Conservation (phyloP, 371 early-diverging fungal genomes). For the Mucor mucedo region DNA sequence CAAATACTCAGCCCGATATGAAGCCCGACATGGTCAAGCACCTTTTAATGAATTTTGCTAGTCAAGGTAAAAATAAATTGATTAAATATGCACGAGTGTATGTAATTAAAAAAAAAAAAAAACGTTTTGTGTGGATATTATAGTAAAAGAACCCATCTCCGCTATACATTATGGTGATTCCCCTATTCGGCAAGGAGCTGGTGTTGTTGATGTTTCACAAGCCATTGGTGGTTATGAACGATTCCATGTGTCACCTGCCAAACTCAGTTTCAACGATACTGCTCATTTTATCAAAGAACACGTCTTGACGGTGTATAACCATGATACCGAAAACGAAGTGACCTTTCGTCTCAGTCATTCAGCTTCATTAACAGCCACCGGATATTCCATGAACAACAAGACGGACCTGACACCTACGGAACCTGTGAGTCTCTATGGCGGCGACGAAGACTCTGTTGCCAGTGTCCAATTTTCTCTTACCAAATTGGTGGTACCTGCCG, state of each 20-base stretch:
- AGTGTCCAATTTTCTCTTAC: slow-evolving; percentile 29
- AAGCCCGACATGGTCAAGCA: slow-evolving; percentile 29
- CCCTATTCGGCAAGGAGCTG: slow-evolving; percentile 70
- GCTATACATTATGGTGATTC: slow-evolving; percentile 36
- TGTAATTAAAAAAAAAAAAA: slow-evolving; percentile 7
- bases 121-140: slow-evolving; percentile 9
- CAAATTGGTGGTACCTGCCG: slow-evolving; percentile 38
- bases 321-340: slow-evolving; percentile 40
- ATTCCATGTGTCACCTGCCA: slow-evolving; percentile 62
- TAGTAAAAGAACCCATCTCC: slow-evolving; percentile 36
- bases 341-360: slow-evolving; percentile 28
- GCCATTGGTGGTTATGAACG: slow-evolving; percentile 54
- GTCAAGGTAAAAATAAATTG: slow-evolving; percentile 36
- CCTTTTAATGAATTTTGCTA: slow-evolving; percentile 38
- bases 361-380: slow-evolving; percentile 43
- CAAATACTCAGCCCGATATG: slow-evolving; percentile 25
- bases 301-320: slow-evolving; percentile 60
- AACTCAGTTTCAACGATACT: slow-evolving; percentile 70
- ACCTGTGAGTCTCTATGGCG: slow-evolving; percentile 20
- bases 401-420: slow-evolving; percentile 13
- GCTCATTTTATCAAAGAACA: slow-evolving; percentile 39
- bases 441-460: slow-evolving; percentile 22
- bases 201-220: slow-evolving; percentile 66
- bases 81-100: slow-evolving; percentile 11
- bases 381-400: slow-evolving; percentile 15